phyloP scores from a whole-genome alignment of 768 basidiomycete species.

The Heimioporus sp. region DNA sequence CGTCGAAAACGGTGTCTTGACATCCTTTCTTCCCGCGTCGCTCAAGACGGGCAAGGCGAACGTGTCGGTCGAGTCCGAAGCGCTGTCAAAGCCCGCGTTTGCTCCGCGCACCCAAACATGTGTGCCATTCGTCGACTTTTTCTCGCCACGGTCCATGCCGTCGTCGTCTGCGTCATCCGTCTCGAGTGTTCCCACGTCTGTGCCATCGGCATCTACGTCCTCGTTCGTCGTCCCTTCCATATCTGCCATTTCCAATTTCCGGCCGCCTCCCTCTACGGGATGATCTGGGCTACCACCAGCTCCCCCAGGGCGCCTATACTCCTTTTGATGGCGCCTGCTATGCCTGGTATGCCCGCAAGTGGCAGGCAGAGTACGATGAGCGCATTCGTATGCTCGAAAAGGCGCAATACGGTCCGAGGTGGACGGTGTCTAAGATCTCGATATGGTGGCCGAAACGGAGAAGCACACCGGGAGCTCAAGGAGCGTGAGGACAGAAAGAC shows the following conservation, averaged over 20 bases:
- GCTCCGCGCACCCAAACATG: constrained; percentile 4
- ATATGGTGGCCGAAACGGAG: constrained; percentile 76
- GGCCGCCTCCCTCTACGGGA: constrained; percentile 69
- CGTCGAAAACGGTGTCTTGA: constrained; percentile 25
- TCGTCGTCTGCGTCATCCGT: constrained; percentile 5
- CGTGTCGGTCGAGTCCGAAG: constrained; percentile 47
- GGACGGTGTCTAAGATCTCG: constrained; percentile 53
- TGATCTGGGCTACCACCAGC: constrained; percentile 86
- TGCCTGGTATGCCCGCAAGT: constrained; percentile 62
- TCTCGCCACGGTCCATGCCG: constrained; percentile 39
- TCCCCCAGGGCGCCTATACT: constrained; percentile 79
- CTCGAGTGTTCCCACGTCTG: constrained; percentile 43
- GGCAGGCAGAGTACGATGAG: constrained; percentile 69
- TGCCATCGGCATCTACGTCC: constrained; percentile 40
- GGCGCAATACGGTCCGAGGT: constrained; percentile 48
- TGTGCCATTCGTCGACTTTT: constrained; percentile 57
- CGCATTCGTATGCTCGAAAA: constrained; percentile 75
- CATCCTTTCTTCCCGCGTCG: constrained; percentile 58
- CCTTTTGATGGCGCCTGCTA: constrained; percentile 73
- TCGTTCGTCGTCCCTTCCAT: constrained; percentile 63
- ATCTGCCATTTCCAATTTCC: constrained; percentile 62
- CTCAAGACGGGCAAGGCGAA: constrained; percentile 60
- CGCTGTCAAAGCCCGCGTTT: constrained; percentile 7
- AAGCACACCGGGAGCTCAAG: constrained; percentile 67
- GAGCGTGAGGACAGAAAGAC: constrained; percentile 77